A percentile compares a stretch with the other conserved stretches of the same genome.
Conservation (phyloP, 139 green algal species). For the Haematococcus sp. region DNA sequence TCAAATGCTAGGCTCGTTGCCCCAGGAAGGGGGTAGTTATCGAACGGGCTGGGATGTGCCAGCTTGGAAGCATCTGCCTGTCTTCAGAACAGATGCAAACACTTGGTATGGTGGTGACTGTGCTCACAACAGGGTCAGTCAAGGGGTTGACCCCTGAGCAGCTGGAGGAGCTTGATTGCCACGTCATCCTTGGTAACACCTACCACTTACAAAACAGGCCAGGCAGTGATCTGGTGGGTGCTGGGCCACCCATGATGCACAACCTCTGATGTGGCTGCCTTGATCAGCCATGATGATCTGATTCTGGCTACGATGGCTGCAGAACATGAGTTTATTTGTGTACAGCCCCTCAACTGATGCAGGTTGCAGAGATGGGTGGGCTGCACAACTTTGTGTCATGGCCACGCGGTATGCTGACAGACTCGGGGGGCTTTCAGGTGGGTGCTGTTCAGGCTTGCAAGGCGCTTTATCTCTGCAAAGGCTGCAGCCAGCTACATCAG, state of each 20-base stretch:
- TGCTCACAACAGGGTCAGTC: slow-evolving; percentile 63
- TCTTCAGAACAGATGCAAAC: too few relatives aligned
- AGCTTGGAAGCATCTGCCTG: too few relatives aligned
- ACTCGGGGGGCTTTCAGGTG: slow-evolving; percentile 63
- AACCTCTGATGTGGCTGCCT: too few relatives aligned
- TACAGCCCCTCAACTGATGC: neutral
- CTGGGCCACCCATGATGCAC: neutral
- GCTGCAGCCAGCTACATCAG: too few relatives aligned
- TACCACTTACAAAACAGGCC: slow-evolving; percentile 80
- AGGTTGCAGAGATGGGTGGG: slow-evolving; percentile 77
- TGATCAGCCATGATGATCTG: neutral
- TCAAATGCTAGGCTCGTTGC: too few relatives aligned
- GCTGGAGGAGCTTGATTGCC: slow-evolving; percentile 79
- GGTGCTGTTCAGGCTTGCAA: neutral
- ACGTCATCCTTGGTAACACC: slow-evolving; percentile 95
- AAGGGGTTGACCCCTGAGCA: slow-evolving; percentile 84
- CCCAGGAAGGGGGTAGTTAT: too few relatives aligned
- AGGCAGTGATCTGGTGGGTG: neutral
- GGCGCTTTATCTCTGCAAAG: too few relatives aligned
- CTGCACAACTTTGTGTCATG: slow-evolving; percentile 94
- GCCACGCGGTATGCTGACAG: slow-evolving; percentile 67
- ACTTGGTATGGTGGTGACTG: too few relatives aligned
- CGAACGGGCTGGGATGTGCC: too few relatives aligned
- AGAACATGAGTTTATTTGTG: neutral
- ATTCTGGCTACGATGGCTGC: too few relatives aligned